phyloP scores from a whole-genome alignment of 1,284 basidiomycete genomes.

The Sphaerobolus stellatus region DNA sequence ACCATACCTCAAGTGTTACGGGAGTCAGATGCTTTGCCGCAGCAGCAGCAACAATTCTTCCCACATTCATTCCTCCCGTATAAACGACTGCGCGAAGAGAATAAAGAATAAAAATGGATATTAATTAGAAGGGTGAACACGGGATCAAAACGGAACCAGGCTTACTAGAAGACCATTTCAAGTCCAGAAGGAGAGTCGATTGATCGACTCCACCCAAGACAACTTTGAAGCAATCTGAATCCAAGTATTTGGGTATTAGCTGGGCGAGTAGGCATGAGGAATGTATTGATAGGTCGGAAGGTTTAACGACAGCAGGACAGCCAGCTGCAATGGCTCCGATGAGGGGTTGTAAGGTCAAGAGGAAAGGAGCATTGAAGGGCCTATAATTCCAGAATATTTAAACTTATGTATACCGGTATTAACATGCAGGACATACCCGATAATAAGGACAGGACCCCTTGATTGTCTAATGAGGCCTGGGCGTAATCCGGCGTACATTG shows the following conservation, averaged over 20 bases:
- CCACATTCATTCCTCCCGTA: conserved; percentile 65
- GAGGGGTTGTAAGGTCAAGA: conserved; percentile 38
- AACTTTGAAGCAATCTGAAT: conserved; percentile 67
- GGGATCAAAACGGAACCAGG: conserved; percentile 45
- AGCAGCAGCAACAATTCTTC: conserved; percentile 74
- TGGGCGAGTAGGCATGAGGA: conserved; percentile 48
- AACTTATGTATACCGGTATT: background rate
- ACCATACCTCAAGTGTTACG: conserved; percentile 68
- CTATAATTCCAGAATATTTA: conserved; percentile 3
- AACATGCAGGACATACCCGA: conserved; percentile 18
- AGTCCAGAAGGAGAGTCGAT: conserved; percentile 62
- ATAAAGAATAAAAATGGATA: conserved; percentile 1
- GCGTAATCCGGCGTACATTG: conserved; percentile 22
- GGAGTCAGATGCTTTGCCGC: conserved; percentile 88
- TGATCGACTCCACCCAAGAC: conserved; percentile 79
- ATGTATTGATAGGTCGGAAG: conserved; percentile 47
- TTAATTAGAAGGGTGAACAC: conserved; percentile 46
- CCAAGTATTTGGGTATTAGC: conserved; percentile 80
- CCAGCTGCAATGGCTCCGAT: conserved; percentile 47
- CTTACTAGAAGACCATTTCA: conserved; percentile 86
- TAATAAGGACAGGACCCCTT: conserved; percentile 40
- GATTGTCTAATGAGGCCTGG: conserved; percentile 38
- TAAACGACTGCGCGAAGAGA: conserved; percentile 44
- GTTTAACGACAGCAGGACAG: conserved; percentile 46
- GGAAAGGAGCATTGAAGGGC: conserved; percentile 43